Conservation (phyloP, 345 rosid species). For the Dovyalis caffra region DNA sequence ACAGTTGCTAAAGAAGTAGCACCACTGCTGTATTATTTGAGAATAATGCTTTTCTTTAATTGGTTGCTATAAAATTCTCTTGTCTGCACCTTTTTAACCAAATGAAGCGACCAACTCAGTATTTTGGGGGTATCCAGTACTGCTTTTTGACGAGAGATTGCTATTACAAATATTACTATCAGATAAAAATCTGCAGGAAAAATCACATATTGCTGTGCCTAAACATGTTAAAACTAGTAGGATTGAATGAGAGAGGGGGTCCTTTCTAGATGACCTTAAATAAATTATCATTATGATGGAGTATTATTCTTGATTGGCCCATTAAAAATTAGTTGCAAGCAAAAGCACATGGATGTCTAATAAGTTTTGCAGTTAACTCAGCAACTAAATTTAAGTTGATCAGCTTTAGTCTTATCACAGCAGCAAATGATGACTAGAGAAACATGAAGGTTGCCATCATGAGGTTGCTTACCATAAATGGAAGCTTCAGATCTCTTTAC, state of each 20-base stretch:
- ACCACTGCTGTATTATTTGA: background rate
- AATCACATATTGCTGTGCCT: constrained; percentile 20
- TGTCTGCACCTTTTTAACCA: background rate
- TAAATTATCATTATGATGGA: constrained; percentile 2
- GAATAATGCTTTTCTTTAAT: background rate
- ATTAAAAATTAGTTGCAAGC: constrained; percentile 33
- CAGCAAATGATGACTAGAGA: constrained; percentile 28
- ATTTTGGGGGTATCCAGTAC: background rate
- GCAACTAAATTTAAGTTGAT: constrained; percentile 16
- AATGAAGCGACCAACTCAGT: background rate
- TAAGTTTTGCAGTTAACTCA: constrained; percentile 31
- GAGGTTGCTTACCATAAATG: constrained; percentile 27
- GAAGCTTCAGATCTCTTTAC: constrained; percentile 39
- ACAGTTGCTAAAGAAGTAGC: background rate
- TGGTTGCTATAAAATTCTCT: background rate
- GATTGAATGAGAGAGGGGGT: background rate
- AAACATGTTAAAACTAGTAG: background rate
- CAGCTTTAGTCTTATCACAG: constrained; percentile 33
- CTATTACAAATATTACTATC: background rate
- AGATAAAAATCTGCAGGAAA: constrained; percentile 7
- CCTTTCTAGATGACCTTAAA: constrained; percentile 18
- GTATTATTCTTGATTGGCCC: constrained; percentile 30
- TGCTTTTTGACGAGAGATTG: background rate
- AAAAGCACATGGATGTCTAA: constrained; percentile 43
- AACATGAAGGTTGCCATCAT: constrained; percentile 19